Conservation (phyloP, 768 basidiomycete species). For the Clitopilus passeckerianus region DNA sequence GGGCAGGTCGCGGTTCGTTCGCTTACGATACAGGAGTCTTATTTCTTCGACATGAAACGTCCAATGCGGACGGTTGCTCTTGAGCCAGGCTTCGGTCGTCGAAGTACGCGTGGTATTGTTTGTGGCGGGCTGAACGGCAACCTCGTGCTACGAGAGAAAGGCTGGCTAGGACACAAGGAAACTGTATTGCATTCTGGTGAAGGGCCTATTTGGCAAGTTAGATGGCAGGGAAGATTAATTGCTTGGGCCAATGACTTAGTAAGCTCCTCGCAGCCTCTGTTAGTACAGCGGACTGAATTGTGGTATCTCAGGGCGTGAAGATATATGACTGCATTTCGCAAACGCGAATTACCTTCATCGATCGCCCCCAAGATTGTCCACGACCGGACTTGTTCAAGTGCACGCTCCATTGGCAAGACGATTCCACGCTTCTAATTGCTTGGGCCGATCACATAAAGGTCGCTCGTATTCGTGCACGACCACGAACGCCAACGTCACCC, state of each 20-base stretch:
- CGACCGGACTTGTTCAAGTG: constrained; percentile 95
- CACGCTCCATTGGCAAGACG: constrained; percentile 88
- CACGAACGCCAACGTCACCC: constrained; percentile 37
- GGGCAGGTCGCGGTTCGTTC: constrained; percentile 92
- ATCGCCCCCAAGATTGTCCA: constrained; percentile 76
- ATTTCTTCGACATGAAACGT: constrained; percentile 86
- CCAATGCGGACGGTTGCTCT: constrained; percentile 88
- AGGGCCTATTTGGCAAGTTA: constrained; percentile 90
- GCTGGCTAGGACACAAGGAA: constrained; percentile 95
- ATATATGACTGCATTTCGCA: constrained; percentile 83
- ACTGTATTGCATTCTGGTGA: constrained; percentile 77
- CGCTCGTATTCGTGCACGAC: constrained; percentile 67
- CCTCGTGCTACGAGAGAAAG: constrained; percentile 87
- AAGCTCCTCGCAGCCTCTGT: constrained; percentile 17
- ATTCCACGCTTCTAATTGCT: constrained; percentile 81
- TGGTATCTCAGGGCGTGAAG: constrained; percentile 72
- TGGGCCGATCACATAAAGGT: constrained; percentile 96
- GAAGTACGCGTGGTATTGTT: constrained; percentile 72
- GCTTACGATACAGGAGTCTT: constrained; percentile 70
- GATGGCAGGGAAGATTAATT: constrained; percentile 83
- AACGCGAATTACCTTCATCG: constrained; percentile 79
- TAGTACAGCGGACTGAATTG: background rate
- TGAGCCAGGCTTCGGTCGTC: constrained; percentile 86
- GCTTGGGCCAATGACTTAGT: constrained; percentile 96
- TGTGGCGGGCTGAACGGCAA: constrained; percentile 91